Evolutionary conservation across 768 basidiomycete species (phyloP).

Genomic region (Fistulinella prunicolor): DNA sequence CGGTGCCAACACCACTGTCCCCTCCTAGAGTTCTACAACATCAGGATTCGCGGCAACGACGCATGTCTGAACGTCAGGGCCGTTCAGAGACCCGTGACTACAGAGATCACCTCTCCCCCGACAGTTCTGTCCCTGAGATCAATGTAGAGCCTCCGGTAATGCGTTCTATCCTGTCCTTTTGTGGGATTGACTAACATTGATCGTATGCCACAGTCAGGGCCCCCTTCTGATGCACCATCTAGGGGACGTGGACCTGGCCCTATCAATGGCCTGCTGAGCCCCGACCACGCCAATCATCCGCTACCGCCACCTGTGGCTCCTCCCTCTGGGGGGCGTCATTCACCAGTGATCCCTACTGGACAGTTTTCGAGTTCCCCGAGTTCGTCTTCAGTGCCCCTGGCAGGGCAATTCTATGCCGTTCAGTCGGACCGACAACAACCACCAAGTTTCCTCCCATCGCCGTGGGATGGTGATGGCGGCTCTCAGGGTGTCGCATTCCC

Average conservation of each 20-base stretch:
- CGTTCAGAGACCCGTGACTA: slow-evolving; percentile 16
- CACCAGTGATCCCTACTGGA: slow-evolving; percentile 17
- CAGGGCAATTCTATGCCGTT: slow-evolving; percentile 15
- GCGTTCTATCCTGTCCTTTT: slow-evolving; percentile 6
- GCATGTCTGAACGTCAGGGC: slow-evolving; percentile 27
- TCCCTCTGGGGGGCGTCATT: slow-evolving; percentile 8
- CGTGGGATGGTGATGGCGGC: background rate
- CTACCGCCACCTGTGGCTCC: slow-evolving; percentile 24
- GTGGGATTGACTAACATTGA: slow-evolving; percentile 14
- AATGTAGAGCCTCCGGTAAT: slow-evolving; percentile 31
- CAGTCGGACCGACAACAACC: slow-evolving; percentile 17
- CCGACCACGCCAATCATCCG: slow-evolving; percentile 30
- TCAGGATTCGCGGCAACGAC: slow-evolving; percentile 14
- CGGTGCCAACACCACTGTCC: slow-evolving; percentile 27
- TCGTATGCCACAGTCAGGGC: slow-evolving; percentile 24
- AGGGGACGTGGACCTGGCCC: slow-evolving; percentile 16
- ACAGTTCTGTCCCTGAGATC: slow-evolving; percentile 35
- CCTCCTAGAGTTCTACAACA: slow-evolving; percentile 20
- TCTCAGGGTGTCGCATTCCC: too few species aligned
- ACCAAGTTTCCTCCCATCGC: slow-evolving; percentile 8
- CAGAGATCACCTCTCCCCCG: slow-evolving; percentile 29
- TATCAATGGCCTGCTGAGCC: slow-evolving; percentile 24
- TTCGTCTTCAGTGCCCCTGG: slow-evolving; percentile 6
- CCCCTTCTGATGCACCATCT: slow-evolving; percentile 33
- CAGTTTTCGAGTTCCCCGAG: slow-evolving; percentile 13